Base-by-base conservation (phyloP, 2,329 filamentous ascomycete species). In the Exophiala sp. region DNA sequence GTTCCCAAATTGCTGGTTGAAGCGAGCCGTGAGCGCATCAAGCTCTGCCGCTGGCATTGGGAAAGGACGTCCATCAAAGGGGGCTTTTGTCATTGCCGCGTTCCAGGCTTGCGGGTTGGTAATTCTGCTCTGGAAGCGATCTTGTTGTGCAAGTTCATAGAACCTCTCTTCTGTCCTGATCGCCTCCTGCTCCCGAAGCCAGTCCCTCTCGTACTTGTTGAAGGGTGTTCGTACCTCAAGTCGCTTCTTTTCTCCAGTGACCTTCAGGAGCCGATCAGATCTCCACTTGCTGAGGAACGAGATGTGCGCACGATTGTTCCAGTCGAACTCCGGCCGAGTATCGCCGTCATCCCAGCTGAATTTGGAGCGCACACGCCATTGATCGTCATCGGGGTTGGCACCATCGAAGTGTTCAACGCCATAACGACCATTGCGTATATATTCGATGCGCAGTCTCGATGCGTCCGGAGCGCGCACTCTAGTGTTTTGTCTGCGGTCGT, bases 131-230 rank as follows among this genome's bases (percentile, higher is more conserved):
- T 47, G 6, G 16, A 11, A 21, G 4, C 8, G 21, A 12, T 42
- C 20, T 14, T 47, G 50, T 10, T 20, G 32, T 3, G 51, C 45
- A 6, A 12, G 24, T 3, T 44, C 21, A 6, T 35, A 40, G 33
- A 50, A 50, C 18, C 43, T 39, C 50, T 55, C 40, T 47, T 60
- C 58, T 20, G 43, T 38, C 5, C 34, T 7, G 21, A 45, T 44
- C 2, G 38, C 48, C 41, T 47, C 50, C 29, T 52, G 48, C 42
- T 55, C 48, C 12, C 32, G 18, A 9, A 58, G 44, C 46, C 46
- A 55, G n/a, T 45, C 45, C 24, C 46, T 10, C 48, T 60, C 58
- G 74, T 59, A 72, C 72, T 47, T 56, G 46, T 52, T 50, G 39
- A 49, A 53, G 7, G 43, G 48, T 14, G 24, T 24, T 8, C 24